phyloP scores from a whole-genome alignment of 1,139 yeast genomes.

The Nakaseomyces nivariensis region DNA sequence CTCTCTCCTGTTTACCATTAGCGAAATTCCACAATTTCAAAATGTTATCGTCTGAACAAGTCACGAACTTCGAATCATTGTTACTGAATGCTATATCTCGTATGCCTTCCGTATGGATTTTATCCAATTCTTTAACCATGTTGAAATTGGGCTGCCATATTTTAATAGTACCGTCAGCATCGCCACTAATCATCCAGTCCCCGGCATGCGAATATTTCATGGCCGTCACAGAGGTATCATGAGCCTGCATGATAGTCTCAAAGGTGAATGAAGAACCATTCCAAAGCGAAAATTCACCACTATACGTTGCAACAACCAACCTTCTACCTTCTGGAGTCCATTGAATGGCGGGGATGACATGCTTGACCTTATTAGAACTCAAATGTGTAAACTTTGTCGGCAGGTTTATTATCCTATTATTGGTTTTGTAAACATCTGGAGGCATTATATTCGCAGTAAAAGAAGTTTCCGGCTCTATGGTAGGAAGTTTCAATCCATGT shows the following conservation, averaged over 20 bases:
- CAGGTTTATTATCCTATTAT: constrained; percentile 43
- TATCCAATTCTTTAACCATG: constrained; percentile 72
- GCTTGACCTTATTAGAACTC: constrained; percentile 83
- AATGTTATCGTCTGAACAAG: constrained; percentile 85
- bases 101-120: constrained; percentile 69
- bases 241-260: constrained; percentile 98
- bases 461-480: constrained; percentile 67
- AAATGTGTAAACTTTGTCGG: constrained; percentile 83
- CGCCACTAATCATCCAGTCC: constrained; percentile 91
- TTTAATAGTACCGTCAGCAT: constrained; percentile 82
- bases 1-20: constrained; percentile 75
- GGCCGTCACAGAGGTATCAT: constrained; percentile 78
- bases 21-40: constrained; percentile 91
- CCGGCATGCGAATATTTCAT: constrained; percentile 80
- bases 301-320: constrained; percentile 77
- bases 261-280: constrained; percentile 92
- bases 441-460: constrained; percentile 67
- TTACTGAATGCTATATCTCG: constrained; percentile 86
- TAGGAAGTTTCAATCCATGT: constrained; percentile 47
- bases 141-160: constrained; percentile 98
- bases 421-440: constrained; percentile 49
- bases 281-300: constrained; percentile 97
- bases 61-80: constrained; percentile 79
- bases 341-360: constrained; percentile 78
- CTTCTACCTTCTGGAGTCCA: constrained; percentile 98